Conservation (phyloP, 331 rosid genomes). For the Pyrus hybrid region DNA sequence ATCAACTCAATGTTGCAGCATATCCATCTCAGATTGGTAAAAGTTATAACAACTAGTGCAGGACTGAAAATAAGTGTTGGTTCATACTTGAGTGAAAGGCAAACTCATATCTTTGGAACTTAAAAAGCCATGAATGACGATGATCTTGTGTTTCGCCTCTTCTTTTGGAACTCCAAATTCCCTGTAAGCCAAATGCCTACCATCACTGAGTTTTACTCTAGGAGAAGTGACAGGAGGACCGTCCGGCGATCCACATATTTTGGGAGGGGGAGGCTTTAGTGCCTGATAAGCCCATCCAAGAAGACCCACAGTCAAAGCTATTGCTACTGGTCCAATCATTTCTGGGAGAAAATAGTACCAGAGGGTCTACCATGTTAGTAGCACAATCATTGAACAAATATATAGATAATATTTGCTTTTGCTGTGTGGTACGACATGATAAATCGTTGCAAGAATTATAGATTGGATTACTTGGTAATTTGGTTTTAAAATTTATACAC, state of each 20-base stretch:
- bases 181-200: constrained; percentile 70
- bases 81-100: constrained; percentile 49
- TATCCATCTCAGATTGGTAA: neutral
- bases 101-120: constrained; percentile 46
- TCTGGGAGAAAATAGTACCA: constrained; percentile 11
- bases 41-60: neutral
- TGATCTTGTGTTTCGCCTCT: constrained; percentile 58
- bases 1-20: neutral
- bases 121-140: constrained; percentile 49
- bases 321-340: constrained; percentile 47
- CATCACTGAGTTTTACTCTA: constrained; percentile 59
- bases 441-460: neutral
- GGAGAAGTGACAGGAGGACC: constrained; percentile 65
- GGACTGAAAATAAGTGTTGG: neutral
- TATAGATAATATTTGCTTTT: neutral
- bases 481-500: too few relatives aligned
- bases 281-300: constrained; percentile 48
- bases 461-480: too few relatives aligned
- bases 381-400: neutral
- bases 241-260: constrained; percentile 45
- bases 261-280: constrained; percentile 53
- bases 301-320: constrained; percentile 42
- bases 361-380: neutral
- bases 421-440: neutral
- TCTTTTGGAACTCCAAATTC: constrained; percentile 64